Conservation (phyloP, 805 yeast species). For the Ogataea angusta region DNA sequence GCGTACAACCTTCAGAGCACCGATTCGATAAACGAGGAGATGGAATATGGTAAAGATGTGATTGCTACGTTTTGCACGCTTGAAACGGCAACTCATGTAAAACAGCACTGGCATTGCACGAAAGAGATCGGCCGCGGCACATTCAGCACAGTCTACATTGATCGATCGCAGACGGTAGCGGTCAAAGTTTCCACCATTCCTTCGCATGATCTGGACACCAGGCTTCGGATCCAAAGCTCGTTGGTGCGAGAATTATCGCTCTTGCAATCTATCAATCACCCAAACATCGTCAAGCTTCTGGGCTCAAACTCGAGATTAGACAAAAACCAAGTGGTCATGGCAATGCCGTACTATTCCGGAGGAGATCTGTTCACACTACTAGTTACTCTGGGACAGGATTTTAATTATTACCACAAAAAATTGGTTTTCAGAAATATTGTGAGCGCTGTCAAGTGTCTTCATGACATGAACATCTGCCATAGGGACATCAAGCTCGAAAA, state of each 20-base stretch:
- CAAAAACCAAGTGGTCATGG: constrained; percentile 39
- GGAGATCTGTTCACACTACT: constrained; percentile 79
- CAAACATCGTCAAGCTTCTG: constrained; percentile 61
- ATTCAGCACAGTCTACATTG: constrained; percentile 62
- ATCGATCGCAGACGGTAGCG: constrained; percentile 48
- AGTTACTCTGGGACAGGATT: constrained; percentile 36
- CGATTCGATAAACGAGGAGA: constrained; percentile 9
- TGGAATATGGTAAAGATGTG: constrained; percentile 5
- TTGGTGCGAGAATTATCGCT: constrained; percentile 72
- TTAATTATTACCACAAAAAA: constrained; percentile 50
- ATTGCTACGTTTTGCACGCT: constrained; percentile 13
- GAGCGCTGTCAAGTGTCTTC: constrained; percentile 69
- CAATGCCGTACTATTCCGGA: constrained; percentile 75
- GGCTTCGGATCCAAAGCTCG: constrained; percentile 56
- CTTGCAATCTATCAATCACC: constrained; percentile 56
- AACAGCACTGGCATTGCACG: constrained; percentile 35
- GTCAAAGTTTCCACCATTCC: constrained; percentile 60
- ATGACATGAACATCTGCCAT: constrained; percentile 67
- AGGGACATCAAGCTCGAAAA: constrained; percentile 92
- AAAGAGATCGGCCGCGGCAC: constrained; percentile 62
- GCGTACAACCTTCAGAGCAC: constrained; percentile 11
- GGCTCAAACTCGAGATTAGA: constrained; percentile 43
- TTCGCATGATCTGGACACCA: constrained; percentile 33
- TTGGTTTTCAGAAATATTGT: constrained; percentile 69
- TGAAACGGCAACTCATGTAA: constrained; percentile 10